Evolutionary conservation across 1,139 yeast species (phyloP), one percentile per base, ranked within the genome.

Genomic region (Candida albicans): DNA sequence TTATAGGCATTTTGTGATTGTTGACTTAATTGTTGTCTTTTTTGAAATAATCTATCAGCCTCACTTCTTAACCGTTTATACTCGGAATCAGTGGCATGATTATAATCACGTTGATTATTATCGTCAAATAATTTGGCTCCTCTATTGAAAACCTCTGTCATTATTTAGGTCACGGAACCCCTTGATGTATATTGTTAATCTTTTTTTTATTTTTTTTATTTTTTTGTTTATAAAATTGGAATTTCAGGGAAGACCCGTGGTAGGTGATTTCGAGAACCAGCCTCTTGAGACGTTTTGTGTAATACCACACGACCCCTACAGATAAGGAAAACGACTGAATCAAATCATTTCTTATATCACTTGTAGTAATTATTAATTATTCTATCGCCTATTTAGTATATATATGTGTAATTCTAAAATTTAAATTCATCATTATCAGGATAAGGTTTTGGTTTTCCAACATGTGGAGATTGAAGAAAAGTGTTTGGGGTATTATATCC

Each of bases 1-100:
- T 84, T 74, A 62, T 76, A 91, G 0, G 96, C 96, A 22, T 67
- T 67, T 59, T 91, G 93, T 1, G 96, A 87, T 58, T 86, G 75
- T 41, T 76, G 73, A 3, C 87, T 76, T 27, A 82, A 73, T 46
- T 79, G 67, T 47, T 73, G 73, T 46, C 83, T 74, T 54, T 79
- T 78, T 46, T 75, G 65, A 62, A 75, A 82, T 28, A 89, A 85
- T 49, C 73, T 70, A 41, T 84, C 83, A 1, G 98, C 98, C 55
- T 78, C 65, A 10, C 73, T 71, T 47, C 98, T 75, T 34, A 84
- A 75, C 35, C 73, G 68, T 53, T 79, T 77, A 64, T 88, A 91
- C 57, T 82, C 75, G 2, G 66, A 57, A 62, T 86, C 95, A 4
- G 81, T 73, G 1, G 86, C 88, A 64, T 85, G 95, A 61, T 86